Conservation (phyloP, 768 basidiomycete species). For the Kwoniella europaea region DNA sequence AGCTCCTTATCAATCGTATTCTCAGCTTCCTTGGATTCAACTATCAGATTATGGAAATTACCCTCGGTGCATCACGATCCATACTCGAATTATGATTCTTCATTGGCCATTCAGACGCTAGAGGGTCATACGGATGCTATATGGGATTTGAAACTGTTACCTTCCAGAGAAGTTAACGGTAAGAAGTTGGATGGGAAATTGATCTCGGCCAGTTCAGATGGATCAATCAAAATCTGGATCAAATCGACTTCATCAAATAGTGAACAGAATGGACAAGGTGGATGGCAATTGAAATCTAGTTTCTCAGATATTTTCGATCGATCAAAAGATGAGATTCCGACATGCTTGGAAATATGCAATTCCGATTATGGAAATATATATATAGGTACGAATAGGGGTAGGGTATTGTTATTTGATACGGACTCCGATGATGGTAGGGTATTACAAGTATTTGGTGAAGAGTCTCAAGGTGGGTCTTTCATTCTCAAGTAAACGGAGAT, state of each 20-base stretch:
- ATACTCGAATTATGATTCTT: slow-evolving; percentile 87
- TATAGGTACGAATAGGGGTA: slow-evolving; percentile 85
- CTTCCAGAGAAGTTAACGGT: slow-evolving; percentile 47
- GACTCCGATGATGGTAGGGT: slow-evolving; percentile 62
- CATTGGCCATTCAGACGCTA: slow-evolving; percentile 74
- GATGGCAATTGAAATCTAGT: slow-evolving; percentile 21
- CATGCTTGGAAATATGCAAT: slow-evolving; percentile 80
- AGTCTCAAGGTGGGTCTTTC: slow-evolving; percentile 54
- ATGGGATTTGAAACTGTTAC: slow-evolving; percentile 88
- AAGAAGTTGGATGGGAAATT: slow-evolving; percentile 66
- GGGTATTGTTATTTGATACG: slow-evolving; percentile 90
- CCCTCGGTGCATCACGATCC: slow-evolving; percentile 79
- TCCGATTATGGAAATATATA: slow-evolving; percentile 80
- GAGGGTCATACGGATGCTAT: slow-evolving; percentile 94
- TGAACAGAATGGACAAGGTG: background rate
- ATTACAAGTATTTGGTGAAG: slow-evolving; percentile 64
- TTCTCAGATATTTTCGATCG: slow-evolving; percentile 64
- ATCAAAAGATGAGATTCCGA: slow-evolving; percentile 65
- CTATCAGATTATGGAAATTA: slow-evolving; percentile 87
- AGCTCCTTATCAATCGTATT: slow-evolving; percentile 72
- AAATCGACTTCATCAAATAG: slow-evolving; percentile 55
- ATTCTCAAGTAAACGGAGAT: no score
- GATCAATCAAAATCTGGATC: slow-evolving; percentile 84
- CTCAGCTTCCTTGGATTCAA: slow-evolving; percentile 90
- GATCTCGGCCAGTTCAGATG: slow-evolving; percentile 89